A percentile compares a stretch with the other conserved stretches of the same genome.
phyloP scores from a whole-genome alignment of 2,329 filamentous ascomycete species.

The Escovopsis sp. region DNA sequence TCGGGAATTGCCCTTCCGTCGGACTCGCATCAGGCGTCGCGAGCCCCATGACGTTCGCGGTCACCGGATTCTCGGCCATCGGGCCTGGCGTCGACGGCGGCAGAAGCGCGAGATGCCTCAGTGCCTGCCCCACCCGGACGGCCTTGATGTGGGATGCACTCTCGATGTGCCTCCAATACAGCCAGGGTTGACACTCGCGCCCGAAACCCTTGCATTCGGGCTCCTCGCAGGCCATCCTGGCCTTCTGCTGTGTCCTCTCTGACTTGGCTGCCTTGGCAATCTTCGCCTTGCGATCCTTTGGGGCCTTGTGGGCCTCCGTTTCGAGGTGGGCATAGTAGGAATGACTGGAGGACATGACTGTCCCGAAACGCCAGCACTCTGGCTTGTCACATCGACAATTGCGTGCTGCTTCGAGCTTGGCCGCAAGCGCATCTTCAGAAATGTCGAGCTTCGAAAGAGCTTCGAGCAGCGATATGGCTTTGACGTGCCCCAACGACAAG shows the following conservation, averaged over 20 bases:
- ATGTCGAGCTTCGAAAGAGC: background rate
- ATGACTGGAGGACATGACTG: conserved; percentile 2
- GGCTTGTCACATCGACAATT: conserved; percentile 6
- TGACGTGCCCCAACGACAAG: conserved; percentile 3
- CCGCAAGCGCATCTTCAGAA: background rate
- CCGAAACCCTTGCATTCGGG: background rate
- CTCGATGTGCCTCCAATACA: background rate
- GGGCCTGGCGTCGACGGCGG: conserved; percentile 1
- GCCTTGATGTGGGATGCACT: background rate
- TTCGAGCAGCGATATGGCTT: conserved; percentile 5
- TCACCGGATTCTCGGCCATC: background rate
- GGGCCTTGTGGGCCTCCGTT: background rate
- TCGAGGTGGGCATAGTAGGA: conserved; percentile 1
- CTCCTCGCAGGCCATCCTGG: background rate
- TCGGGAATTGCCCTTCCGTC: background rate
- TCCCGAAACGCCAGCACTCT: conserved; percentile 4
- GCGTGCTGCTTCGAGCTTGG: conserved; percentile 10
- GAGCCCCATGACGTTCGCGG: no score
- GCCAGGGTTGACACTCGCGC: background rate
- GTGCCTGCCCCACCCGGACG: background rate
- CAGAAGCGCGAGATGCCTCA: background rate
- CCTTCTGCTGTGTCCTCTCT: background rate
- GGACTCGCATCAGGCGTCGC: no score
- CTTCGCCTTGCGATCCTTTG: rapidly evolving
- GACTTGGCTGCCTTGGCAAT: background rate